phyloP scores from a whole-genome alignment of 2,329 filamentous ascomycete genomes.

The Escovopsis sp. region DNA sequence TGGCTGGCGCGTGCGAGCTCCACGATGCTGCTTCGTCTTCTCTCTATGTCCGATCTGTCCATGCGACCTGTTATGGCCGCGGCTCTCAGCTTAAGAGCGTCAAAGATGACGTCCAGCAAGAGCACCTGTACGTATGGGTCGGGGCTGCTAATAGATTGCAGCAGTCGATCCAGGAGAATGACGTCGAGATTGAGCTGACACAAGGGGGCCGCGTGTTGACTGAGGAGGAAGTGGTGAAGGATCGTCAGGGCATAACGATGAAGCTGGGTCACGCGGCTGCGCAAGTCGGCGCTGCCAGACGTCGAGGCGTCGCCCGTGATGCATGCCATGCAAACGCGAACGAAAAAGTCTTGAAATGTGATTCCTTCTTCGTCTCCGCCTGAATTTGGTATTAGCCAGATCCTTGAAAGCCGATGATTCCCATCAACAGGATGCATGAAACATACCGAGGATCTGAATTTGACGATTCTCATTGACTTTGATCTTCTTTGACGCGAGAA shows the following conservation, averaged over 20 bases:
- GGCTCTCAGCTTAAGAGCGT: constrained; percentile 52
- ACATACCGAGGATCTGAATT: constrained; percentile 36
- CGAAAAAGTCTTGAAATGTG: constrained; percentile 51
- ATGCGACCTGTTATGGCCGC: constrained; percentile 23
- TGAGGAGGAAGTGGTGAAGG: constrained; percentile 53
- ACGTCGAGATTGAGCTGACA: constrained; percentile 53
- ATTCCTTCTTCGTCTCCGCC: constrained; percentile 37
- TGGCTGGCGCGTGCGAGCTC: constrained; percentile 27
- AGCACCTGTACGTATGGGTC: constrained; percentile 63
- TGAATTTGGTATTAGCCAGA: constrained; percentile 21
- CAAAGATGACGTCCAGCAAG: constrained; percentile 63
- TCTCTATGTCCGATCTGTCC: constrained; percentile 31
- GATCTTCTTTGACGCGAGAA: constrained; percentile 45
- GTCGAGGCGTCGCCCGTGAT: constrained; percentile 22
- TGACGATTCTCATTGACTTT: constrained; percentile 11
- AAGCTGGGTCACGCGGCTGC: constrained; percentile 43
- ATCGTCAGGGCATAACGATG: constrained; percentile 56
- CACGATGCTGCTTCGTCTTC: constrained; percentile 21
- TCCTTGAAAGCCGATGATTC: not conserved
- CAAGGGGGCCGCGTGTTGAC: constrained; percentile 43
- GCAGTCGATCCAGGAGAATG: constrained; percentile 52
- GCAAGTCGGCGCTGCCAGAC: constrained; percentile 12
- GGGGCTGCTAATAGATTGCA: constrained; percentile 40
- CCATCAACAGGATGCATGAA: not conserved
- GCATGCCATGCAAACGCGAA: constrained; percentile 49